Base-by-base conservation (phyloP, 1,284 basidiomycete species). In the Quambalaria eucalypti region DNA sequence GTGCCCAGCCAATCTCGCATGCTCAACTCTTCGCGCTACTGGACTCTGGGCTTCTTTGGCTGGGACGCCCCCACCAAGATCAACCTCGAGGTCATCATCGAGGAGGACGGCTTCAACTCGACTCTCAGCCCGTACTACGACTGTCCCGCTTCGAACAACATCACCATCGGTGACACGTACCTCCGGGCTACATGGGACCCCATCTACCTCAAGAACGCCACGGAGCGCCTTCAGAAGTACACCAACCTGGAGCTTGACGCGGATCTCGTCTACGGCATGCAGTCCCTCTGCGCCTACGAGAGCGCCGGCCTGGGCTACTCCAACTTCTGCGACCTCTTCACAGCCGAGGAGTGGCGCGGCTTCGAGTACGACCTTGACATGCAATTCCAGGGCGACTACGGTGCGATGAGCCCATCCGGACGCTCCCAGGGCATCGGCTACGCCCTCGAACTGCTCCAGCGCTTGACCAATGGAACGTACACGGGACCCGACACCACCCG, bases 261-360 rank as follows among this genome's bases (percentile, higher is more conserved):
- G 25, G 59, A 62, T 31, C 57, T 69, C 52, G 59, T 71, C 10
- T 65, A 62, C 28, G 63, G 64, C 25, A 66, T 71, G 63, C 65
- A 66, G 51, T 56, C 56, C 23, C 50, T 86, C 75, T 73, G 71
- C 44, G 59, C 66, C 16, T 70, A 67, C 60, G 69, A 73, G 53
- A 71, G 66, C 8, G 61, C 54, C 2, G 61, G 63, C 16, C 48
- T 69, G 4, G 71, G 69, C 23, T 70, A 63, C 48, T 63, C 59
- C n/a, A 44, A 68, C 56, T 96, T 93, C 78, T 96, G 91, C 67
- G 82, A 83, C 54, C 78, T 95, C 0, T 95, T 95, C 77, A 90
- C 87, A 0, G 80, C 86, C 71, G 84, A 87, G 47, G 90, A 95
- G 75, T 90, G 89, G 85, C 81, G 86, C 64, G 88, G 87, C 5